These are phyloP conservation scores for Boletus huronensis DNA, from an alignment of 768 basidiomycete genomes.

Conservation along the genomic window DNA sequence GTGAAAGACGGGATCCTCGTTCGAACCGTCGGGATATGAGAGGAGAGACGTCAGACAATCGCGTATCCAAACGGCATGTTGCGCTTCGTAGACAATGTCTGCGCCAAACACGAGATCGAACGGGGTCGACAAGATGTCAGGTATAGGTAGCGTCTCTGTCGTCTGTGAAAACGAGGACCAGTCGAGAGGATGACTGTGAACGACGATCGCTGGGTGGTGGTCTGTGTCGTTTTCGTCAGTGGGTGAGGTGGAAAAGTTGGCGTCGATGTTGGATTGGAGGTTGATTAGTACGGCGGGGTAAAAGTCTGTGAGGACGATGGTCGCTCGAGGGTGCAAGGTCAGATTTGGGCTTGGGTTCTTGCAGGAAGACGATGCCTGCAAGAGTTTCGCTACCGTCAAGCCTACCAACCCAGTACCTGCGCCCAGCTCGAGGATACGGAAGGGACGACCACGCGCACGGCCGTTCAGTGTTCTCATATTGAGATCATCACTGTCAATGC, in stretches of 20 bases:
- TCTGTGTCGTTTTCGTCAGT: not conserved
- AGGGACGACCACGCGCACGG: not conserved
- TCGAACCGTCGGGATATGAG: slow-evolving; percentile 15
- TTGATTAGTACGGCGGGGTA: slow-evolving; percentile 48
- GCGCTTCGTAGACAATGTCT: slow-evolving; percentile 51
- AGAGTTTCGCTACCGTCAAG: slow-evolving; percentile 37
- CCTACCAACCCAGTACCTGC: slow-evolving; percentile 57
- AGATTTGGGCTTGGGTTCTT: not conserved
- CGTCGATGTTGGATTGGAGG: slow-evolving; percentile 40
- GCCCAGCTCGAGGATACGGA: slow-evolving; percentile 52
- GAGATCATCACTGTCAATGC: not conserved
- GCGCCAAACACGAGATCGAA: slow-evolving; percentile 54
- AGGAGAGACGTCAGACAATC: slow-evolving; percentile 40
- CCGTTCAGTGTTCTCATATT: not conserved
- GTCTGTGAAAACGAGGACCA: slow-evolving; percentile 35
- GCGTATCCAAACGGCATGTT: slow-evolving; percentile 47
- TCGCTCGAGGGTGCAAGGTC: slow-evolving; percentile 2
- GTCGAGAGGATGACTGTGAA: slow-evolving; percentile 35
- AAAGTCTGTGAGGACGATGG: slow-evolving; percentile 47
- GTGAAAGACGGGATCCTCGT: slow-evolving; percentile 46
- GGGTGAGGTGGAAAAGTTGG: slow-evolving; percentile 29
- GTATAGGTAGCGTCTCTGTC: slow-evolving; percentile 1
- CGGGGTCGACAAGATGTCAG: slow-evolving; percentile 27
- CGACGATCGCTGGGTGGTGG: not conserved
- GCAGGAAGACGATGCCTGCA: slow-evolving; percentile 9